Evolutionary conservation across 2,329 filamentous ascomycete species (phyloP).

Genomic region (Hymenoscyphus infarciens): DNA sequence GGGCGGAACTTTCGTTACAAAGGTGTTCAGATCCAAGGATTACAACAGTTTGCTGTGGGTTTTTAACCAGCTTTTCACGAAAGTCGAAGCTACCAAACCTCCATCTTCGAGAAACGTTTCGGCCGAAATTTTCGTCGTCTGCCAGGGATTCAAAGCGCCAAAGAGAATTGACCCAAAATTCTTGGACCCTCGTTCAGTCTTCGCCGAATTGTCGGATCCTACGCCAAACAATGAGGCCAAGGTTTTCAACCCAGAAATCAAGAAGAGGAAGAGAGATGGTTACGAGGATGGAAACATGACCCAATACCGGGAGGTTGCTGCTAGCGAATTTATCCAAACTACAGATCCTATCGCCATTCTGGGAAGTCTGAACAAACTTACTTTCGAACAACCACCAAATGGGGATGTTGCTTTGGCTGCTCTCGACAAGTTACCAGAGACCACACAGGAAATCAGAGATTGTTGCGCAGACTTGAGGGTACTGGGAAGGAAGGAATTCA

Average conservation of each 20-base stretch:
- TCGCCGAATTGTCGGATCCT: slow-evolving; percentile 82
- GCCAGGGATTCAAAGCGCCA: slow-evolving; percentile 89
- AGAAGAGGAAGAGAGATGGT: slow-evolving; percentile 96
- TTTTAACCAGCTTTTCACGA: slow-evolving; percentile 91
- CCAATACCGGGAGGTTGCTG: slow-evolving; percentile 83
- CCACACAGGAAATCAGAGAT: slow-evolving; percentile 73
- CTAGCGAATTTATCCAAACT: slow-evolving; percentile 91
- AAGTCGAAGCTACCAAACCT: slow-evolving; percentile 96
- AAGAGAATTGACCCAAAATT: slow-evolving; percentile 92
- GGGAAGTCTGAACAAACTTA: slow-evolving; percentile 77
- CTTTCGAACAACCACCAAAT: slow-evolving; percentile 75
- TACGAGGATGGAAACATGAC: slow-evolving; percentile 96
- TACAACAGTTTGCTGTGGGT: slow-evolving; percentile 97
- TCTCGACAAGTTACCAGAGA: slow-evolving; percentile 80
- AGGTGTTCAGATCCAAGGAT: slow-evolving; percentile 95
- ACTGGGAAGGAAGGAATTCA: slow-evolving; percentile 91
- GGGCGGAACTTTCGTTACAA: slow-evolving; percentile 92
- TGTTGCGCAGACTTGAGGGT: slow-evolving; percentile 85
- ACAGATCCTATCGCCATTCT: slow-evolving; percentile 90
- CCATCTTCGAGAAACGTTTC: slow-evolving; percentile 94
- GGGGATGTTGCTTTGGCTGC: slow-evolving; percentile 85
- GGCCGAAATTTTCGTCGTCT: slow-evolving; percentile 98
- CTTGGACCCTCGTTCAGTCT: slow-evolving; percentile 83
- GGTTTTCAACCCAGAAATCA: slow-evolving; percentile 94
- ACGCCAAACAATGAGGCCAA: slow-evolving; percentile 95